Percentiles rank a stretch among this genome's conserved stretches.
These are phyloP conservation scores for Myriosclerotinia curreyana DNA, from an alignment of 2,329 filamentous ascomycete species.

Conservation along the genomic window DNA sequence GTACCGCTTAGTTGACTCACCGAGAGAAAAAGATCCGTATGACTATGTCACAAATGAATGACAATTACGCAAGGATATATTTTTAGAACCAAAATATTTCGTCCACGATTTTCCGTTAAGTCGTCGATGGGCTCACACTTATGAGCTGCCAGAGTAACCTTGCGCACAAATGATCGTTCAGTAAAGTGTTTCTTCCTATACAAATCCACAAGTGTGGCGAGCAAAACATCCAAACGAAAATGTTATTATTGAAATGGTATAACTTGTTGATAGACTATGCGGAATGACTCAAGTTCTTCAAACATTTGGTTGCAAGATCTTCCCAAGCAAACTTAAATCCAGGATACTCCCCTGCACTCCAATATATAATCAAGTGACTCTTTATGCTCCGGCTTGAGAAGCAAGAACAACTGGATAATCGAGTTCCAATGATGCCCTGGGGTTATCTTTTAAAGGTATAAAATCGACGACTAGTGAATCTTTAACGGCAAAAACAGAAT, in stretches of 20 bases:
- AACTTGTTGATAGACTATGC: not conserved
- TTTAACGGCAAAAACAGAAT: slow-evolving; percentile 54
- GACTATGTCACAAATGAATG: not conserved
- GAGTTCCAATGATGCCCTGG: slow-evolving; percentile 38
- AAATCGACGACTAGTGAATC: slow-evolving; percentile 52
- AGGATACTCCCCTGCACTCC: not conserved
- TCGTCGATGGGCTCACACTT: not conserved
- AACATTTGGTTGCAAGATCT: not conserved
- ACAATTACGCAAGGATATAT: not conserved
- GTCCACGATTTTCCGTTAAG: not conserved
- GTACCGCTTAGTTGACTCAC: not conserved
- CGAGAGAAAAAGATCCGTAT: not conserved
- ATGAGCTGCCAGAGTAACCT: not conserved
- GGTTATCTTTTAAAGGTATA: slow-evolving; percentile 44
- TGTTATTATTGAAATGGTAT: not conserved
- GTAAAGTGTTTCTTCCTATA: not conserved
- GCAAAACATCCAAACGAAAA: not conserved
- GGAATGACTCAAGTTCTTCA: not conserved
- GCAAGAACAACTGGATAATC: slow-evolving; percentile 35
- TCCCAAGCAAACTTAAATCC: not conserved
- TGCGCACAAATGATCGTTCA: not conserved
- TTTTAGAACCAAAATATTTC: not conserved
- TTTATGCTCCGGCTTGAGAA: slow-evolving; percentile 17
- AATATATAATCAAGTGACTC: not conserved
- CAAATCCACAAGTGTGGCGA: not conserved